phyloP scores from a whole-genome alignment of 139 green algal genomes.

The Chlorella sp. region DNA sequence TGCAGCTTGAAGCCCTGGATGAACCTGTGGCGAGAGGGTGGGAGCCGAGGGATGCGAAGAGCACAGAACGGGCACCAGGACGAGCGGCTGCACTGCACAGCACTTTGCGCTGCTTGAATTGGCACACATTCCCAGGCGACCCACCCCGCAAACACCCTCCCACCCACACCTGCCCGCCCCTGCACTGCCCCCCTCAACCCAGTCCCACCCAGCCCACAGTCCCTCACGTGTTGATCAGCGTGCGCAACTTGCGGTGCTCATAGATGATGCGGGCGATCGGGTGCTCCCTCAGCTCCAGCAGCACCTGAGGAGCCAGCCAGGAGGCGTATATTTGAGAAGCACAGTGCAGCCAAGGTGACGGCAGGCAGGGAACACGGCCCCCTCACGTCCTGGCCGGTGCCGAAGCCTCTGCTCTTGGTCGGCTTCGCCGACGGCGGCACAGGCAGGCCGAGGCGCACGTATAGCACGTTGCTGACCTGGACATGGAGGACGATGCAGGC shows the following conservation, averaged over 20 bases:
- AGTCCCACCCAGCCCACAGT: too few relatives aligned
- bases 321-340: too few relatives aligned
- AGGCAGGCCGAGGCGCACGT: slow-evolving; percentile 58
- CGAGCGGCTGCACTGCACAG: too few relatives aligned
- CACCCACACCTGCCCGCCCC: too few relatives aligned
- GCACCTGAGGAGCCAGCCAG: slow-evolving; percentile 46
- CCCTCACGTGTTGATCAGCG: slow-evolving; percentile 54
- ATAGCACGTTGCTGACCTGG: slow-evolving; percentile 55
- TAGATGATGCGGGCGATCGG: slow-evolving; percentile 55
- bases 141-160: too few relatives aligned
- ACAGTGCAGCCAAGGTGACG: too few relatives aligned
- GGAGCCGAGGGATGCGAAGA: too few relatives aligned
- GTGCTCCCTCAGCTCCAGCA: slow-evolving; percentile 64
- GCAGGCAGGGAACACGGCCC: not conserved
- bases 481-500: not conserved
- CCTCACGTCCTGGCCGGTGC: slow-evolving; percentile 37
- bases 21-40: slow-evolving; percentile 16
- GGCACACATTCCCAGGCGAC: too few relatives aligned
- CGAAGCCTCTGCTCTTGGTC: slow-evolving; percentile 27
- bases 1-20: slow-evolving; percentile 22
- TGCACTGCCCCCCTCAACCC: too few relatives aligned
- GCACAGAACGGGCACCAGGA: too few relatives aligned
- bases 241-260: slow-evolving; percentile 68
- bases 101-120: too few relatives aligned
- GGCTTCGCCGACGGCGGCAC: slow-evolving; percentile 54